Base-by-base conservation (phyloP, 805 yeast species). In the Candida piceae region DNA sequence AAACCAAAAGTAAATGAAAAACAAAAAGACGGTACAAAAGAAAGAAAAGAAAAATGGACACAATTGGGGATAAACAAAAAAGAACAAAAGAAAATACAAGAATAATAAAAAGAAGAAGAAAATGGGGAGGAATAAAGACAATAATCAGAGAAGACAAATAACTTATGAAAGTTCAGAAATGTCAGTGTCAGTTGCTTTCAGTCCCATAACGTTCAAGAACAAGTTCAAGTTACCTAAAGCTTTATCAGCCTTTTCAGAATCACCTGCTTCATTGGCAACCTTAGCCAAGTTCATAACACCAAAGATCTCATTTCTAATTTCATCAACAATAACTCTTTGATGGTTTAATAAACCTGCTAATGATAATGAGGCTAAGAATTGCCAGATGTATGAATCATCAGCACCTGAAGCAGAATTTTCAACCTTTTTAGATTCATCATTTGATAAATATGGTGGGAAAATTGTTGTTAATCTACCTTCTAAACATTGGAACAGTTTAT, bases 181-280 rank as follows among this genome's bases (percentile, higher is more conserved):
- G 58, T 86, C 96, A 39, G 79, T 81, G 51, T 86, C 93, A 48
- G 85, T 84, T 5, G 97, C 96, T 41, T 84, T 86, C 46, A 90
- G 73, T 7, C 98, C 98, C 94, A 90, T 88, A 32, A 89, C 97
- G 50, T 90, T 93, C 63, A 90, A 74, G 67, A 88, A 89, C 73
- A 90, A 67, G 60, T 90, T 90, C 73, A 90, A 74, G 56, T 88
- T 88, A 46, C 76, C 78, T 53, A 81, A 72, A 22, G 48, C 46
- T 64, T 70, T 77, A 49, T 69, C 76, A 48, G 70, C 73, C 54
- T 70, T 73, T 45, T 77, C 67, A 54, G 71, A 61, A 30, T 64
- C 56, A 16, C 57, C 59, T 2, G 52, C 43, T 27, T 45, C 52
- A 22, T 49, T 55, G 38, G 66, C 56, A 31, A 53, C 55, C 63